Evolutionary conservation across 306 rosid genomes (phyloP).

Genomic region (Amphicarpaea edgeworthii): DNA sequence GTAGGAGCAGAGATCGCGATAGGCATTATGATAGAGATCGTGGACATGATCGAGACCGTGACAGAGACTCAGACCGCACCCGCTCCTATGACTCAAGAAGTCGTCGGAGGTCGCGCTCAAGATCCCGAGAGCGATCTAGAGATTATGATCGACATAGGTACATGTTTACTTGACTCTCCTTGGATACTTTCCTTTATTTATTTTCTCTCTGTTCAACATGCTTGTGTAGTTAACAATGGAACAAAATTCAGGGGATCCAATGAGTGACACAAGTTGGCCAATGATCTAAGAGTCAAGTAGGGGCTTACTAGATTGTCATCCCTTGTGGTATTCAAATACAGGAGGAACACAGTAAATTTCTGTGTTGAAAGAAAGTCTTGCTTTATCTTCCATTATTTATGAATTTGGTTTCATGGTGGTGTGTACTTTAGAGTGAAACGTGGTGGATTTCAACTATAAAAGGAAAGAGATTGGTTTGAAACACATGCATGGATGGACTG

Average conservation of each 20-base stretch:
- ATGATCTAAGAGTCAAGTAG: neutral
- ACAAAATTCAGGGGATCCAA: neutral
- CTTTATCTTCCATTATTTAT: neutral
- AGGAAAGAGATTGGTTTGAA: neutral
- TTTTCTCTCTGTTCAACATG: neutral
- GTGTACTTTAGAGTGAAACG: neutral
- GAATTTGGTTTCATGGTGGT: neutral
- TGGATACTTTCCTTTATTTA: neutral
- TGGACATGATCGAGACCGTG: slow-evolving; percentile 76
- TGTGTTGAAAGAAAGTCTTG: neutral
- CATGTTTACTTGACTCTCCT: slow-evolving; percentile 7
- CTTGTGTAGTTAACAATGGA: neutral
- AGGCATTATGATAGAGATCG: slow-evolving; percentile 87
- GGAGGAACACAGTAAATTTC: neutral
- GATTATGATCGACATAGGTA: slow-evolving; percentile 97
- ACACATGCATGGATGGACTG: neutral
- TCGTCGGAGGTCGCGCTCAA: slow-evolving; percentile 83
- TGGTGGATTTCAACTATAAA: neutral
- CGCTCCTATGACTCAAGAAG: slow-evolving; percentile 78
- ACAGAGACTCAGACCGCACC: slow-evolving; percentile 71
- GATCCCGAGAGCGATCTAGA: slow-evolving; percentile 80
- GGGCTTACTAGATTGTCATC: neutral
- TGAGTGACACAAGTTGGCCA: neutral
- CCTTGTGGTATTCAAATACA: neutral
- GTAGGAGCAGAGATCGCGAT: slow-evolving; percentile 88